Conservation (phyloP, 2,329 filamentous ascomycete species). For the Proliferodiscus dingleyae region DNA sequence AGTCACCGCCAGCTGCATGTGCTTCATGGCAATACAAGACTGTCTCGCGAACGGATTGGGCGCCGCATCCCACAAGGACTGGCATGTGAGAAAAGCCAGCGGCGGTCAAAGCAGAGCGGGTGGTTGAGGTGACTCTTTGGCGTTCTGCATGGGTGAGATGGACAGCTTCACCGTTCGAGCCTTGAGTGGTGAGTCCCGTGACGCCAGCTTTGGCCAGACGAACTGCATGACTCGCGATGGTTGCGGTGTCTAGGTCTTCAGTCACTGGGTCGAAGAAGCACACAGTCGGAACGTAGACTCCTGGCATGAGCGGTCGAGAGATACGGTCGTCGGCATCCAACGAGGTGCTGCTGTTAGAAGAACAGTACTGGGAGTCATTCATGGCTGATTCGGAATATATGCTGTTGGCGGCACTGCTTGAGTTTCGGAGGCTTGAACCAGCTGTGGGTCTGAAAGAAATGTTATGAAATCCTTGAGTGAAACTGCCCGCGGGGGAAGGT, state of each 20-base stretch:
- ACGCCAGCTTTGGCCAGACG: slow-evolving; percentile 57
- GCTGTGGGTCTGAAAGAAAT: slow-evolving; percentile 27
- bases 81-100: slow-evolving; percentile 54
- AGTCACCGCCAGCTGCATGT: slow-evolving; percentile 57
- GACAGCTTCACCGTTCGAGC: slow-evolving; percentile 64
- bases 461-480: slow-evolving; percentile 39
- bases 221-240: slow-evolving; percentile 44
- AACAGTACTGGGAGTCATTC: slow-evolving; percentile 33
- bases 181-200: slow-evolving; percentile 57
- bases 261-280: slow-evolving; percentile 64
- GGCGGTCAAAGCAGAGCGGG: slow-evolving; percentile 54
- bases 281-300: slow-evolving; percentile 69
- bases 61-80: slow-evolving; percentile 62
- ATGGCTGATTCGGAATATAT: slow-evolving; percentile 34
- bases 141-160: slow-evolving; percentile 59
- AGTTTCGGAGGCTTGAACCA: slow-evolving; percentile 18
- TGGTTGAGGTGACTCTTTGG: slow-evolving; percentile 52
- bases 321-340: slow-evolving; percentile 31
- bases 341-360: slow-evolving; percentile 39
- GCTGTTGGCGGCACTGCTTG: slow-evolving; percentile 22
- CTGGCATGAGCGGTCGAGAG: slow-evolving; percentile 40
- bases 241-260: slow-evolving; percentile 62
- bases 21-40: slow-evolving; percentile 61
- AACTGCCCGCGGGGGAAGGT: slow-evolving; percentile 42
- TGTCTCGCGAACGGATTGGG: slow-evolving; percentile 61